Percentiles rank a stretch among this genome's conserved stretches.
These are phyloP conservation scores for Vachellia pachyceras DNA, from an alignment of 306 rosid genomes.

Conservation along the genomic window DNA sequence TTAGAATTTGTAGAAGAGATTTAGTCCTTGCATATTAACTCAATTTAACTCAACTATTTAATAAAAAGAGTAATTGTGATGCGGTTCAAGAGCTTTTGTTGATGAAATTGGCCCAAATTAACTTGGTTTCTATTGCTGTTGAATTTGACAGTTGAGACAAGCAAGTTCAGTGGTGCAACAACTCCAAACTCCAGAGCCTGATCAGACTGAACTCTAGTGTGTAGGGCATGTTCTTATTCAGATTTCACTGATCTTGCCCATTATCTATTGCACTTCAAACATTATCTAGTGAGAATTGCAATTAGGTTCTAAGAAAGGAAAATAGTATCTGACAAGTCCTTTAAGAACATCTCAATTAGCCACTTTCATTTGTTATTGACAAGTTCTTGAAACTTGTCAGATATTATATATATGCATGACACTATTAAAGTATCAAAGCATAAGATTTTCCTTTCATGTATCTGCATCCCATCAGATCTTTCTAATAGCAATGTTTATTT, in stretches of 20 bases:
- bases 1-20: not conserved
- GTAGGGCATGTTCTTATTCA: not conserved
- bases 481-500: no score
- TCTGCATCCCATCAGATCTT: no score
- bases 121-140: not conserved
- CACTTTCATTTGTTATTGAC: no score
- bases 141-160: not conserved
- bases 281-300: not conserved
- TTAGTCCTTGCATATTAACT: not conserved
- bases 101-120: not conserved
- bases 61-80: not conserved
- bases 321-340: no score
- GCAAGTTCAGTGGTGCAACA: not conserved
- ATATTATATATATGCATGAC: not conserved
- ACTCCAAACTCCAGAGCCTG: not conserved
- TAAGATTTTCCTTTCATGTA: no score
- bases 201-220: not conserved
- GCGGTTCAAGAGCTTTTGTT: not conserved
- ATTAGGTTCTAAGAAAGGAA: no score
- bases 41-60: not conserved
- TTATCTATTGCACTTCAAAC: not conserved
- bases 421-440: not conserved
- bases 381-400: no score
- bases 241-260: not conserved
- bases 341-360: no score